These are phyloP conservation scores for Candida wancherniae DNA, from an alignment of 805 yeast species.

Conservation along the genomic window DNA sequence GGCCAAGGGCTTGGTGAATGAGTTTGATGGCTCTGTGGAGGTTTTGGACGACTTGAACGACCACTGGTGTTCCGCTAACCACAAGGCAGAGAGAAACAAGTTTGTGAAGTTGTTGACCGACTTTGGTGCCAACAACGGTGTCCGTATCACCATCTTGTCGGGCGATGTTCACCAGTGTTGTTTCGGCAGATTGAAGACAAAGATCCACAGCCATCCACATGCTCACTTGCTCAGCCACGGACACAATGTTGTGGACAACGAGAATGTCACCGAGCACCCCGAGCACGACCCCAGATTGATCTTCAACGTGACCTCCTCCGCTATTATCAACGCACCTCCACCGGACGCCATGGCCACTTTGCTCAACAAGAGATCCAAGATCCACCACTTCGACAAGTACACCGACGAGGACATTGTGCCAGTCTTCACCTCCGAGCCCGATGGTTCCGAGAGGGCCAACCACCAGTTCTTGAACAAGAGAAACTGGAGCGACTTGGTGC, in stretches of 20 bases:
- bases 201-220: constrained; percentile 41
- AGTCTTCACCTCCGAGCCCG: constrained; percentile 56
- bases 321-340: constrained; percentile 90
- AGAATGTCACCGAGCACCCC: constrained; percentile 43
- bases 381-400: constrained; percentile 59
- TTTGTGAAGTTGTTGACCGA: constrained; percentile 58
- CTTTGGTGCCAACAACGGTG: constrained; percentile 59
- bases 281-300: constrained; percentile 71
- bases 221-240: constrained; percentile 26
- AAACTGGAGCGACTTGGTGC: constrained; percentile 68
- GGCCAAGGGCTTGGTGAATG: constrained; percentile 74
- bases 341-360: constrained; percentile 79
- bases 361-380: constrained; percentile 59
- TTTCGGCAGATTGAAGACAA: constrained; percentile 68
- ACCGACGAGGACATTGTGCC: constrained; percentile 83
- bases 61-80: constrained; percentile 92
- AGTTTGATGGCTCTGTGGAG: constrained; percentile 89
- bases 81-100: constrained; percentile 77
- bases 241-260: constrained; percentile 33
- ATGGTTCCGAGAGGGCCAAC: constrained; percentile 45
- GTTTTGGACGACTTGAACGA: constrained; percentile 90
- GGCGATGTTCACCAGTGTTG: constrained; percentile 95
- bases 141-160: constrained; percentile 76
- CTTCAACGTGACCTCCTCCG: constrained; percentile 82
- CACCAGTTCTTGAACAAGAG: constrained; percentile 58